Evolutionary conservation across 768 basidiomycete species (phyloP), one percentile per base, ranked within the genome.

Genomic region (Xerocomus spinulosus): DNA sequence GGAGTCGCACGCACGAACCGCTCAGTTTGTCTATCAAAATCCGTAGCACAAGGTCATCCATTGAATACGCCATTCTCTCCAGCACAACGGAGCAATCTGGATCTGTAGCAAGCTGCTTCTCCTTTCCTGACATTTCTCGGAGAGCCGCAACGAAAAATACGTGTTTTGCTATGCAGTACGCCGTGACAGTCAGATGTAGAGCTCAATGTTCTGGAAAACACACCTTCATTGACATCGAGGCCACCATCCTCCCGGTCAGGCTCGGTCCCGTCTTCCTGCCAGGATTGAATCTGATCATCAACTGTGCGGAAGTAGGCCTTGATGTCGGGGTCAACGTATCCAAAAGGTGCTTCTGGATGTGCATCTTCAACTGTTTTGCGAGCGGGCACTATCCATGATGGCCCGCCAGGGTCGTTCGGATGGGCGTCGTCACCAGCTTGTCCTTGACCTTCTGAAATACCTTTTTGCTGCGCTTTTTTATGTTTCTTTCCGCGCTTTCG

Each of bases 1-100:
- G 10, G 26, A 47, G 12, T 20, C 32, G 42, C 43, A 81, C 90
- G 79, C 70, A 97, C 87, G 88, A 90, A 65, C 92, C 93, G 43
- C 79, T 77, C 58, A 99, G 69, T 50, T 83, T 82, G 67, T 96
- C 94, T 48, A 91, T 70, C 51, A 98, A 87, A 6, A 95, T 92
- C 46, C 95, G 77, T 42, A 91, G 76, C n/a, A 88, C 86, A 68
- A 93, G 94, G 67, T 97, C 93, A 61, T 96, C 92, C 88, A 98
- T 92, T 2, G 92, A 93, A 61, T 93, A 79, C 9, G 82, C 62
- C 78, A 98, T 85, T 55, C 94, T 76, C 66, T 99, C 96, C 45
- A 99, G 66, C 38, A 97, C 80, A 10, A 86, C 75, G 1, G 94
- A 92, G 59, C 92, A 94, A 50, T 98, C 93, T 5, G 91, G 89